These are phyloP conservation scores for Candida boidinii DNA, from an alignment of 805 yeast genomes.

Conservation along the genomic window DNA sequence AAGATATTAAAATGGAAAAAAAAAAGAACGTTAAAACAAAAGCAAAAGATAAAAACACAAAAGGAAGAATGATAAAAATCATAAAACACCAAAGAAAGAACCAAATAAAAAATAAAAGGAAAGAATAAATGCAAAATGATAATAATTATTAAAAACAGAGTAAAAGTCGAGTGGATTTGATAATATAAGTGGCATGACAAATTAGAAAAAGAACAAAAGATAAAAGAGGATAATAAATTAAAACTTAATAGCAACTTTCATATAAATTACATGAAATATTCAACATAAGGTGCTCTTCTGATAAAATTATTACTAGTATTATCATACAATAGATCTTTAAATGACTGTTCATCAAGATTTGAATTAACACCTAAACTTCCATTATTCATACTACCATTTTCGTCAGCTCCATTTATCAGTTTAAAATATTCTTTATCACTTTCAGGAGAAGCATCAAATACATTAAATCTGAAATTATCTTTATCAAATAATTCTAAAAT, in stretches of 20 bases:
- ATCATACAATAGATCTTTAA: background rate
- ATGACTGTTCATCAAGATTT: conserved; percentile 8
- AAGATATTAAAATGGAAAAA: no score
- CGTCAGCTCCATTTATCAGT: conserved; percentile 29
- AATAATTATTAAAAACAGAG: background rate
- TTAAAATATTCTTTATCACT: conserved; percentile 51
- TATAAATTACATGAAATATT: conserved; percentile 26
- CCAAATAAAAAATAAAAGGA: background rate
- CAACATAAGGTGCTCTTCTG: conserved; percentile 30
- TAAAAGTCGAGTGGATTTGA: background rate
- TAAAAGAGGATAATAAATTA: no score
- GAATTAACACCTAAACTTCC: conserved; percentile 6
- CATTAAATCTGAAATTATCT: conserved; percentile 64
- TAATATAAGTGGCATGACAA: no score
- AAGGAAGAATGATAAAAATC: no score
- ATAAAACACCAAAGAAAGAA: no score
- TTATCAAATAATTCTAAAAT: conserved; percentile 70
- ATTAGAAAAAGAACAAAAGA: no score
- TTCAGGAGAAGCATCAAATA: conserved; percentile 96
- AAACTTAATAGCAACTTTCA: no score
- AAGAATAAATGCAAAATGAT: background rate
- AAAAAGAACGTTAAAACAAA: no score
- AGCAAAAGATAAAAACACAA: no score
- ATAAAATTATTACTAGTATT: conserved; percentile 2
- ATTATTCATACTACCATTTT: conserved; percentile 1